Percentiles rank a stretch among this genome's conserved stretches.
These are phyloP conservation scores for Pseudozyma hubeiensis DNA, from an alignment of 1,284 basidiomycete species.

Conservation along the genomic window DNA sequence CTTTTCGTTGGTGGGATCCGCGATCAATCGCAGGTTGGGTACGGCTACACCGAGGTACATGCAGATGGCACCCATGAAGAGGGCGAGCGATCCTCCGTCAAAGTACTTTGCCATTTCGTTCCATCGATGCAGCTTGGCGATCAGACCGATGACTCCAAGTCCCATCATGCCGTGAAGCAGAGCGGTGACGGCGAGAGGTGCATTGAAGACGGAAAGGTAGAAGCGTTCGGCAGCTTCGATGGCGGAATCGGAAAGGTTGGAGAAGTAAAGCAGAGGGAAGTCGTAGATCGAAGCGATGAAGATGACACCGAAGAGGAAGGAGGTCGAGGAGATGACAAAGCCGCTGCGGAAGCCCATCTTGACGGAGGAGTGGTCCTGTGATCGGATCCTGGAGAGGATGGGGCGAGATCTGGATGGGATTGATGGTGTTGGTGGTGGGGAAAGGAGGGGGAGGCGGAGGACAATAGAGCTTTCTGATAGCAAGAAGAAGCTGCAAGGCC, in stretches of 20 bases:
- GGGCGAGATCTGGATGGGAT: neutral
- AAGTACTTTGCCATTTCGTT: constrained; percentile 67
- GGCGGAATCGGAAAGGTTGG: constrained; percentile 12
- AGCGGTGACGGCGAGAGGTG: constrained; percentile 58
- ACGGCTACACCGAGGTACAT: constrained; percentile 64
- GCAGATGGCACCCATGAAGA: constrained; percentile 61
- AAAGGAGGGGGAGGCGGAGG: neutral
- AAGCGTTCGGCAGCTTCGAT: constrained; percentile 60
- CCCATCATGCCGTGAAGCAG: constrained; percentile 65
- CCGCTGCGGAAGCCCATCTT: constrained; percentile 68
- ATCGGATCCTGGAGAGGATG: neutral
- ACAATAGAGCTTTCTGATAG: neutral
- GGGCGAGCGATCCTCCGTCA: constrained; percentile 60
- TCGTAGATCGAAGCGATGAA: constrained; percentile 66
- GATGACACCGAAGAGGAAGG: constrained; percentile 65
- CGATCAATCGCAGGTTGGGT: constrained; percentile 63
- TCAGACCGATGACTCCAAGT: constrained; percentile 61
- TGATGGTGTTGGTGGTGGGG: neutral
- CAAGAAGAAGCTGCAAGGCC: constrained; percentile 3
- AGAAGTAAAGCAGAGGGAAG: constrained; percentile 63
- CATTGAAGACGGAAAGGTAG: constrained; percentile 62
- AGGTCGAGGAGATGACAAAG: constrained; percentile 60
- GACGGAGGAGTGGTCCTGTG: constrained; percentile 7
- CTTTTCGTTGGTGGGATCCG: constrained; percentile 56
- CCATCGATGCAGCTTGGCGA: constrained; percentile 66